Conservation (phyloP, 78 protist species). For the Bodo saltans region DNA sequence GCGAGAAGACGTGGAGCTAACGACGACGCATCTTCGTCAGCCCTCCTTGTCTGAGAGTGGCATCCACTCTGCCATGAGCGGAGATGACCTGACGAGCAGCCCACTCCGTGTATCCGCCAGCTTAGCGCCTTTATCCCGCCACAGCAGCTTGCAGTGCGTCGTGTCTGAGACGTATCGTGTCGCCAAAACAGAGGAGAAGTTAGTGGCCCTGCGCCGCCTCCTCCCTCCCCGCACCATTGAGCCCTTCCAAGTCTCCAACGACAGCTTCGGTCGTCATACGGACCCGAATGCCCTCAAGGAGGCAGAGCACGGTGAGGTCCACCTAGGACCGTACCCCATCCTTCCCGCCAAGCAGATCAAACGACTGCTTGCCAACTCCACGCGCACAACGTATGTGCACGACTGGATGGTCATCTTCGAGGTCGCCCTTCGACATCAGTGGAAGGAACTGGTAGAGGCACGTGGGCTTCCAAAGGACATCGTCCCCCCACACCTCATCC, state of each 20-base stretch:
- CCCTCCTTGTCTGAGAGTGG: background rate
- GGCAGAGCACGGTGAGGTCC: background rate
- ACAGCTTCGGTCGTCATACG: too few relatives aligned
- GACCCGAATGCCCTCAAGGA: too few relatives aligned
- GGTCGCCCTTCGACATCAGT: conserved; percentile 49
- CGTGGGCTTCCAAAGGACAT: background rate
- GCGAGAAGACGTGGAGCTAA: background rate
- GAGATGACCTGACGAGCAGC: background rate
- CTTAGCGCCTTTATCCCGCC: too few relatives aligned
- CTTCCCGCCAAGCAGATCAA: conserved; percentile 46
- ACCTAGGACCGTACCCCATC: conserved; percentile 62
- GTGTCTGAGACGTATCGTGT: background rate
- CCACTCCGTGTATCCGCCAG: background rate
- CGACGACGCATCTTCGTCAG: too few relatives aligned
- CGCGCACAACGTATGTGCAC: conserved; percentile 81
- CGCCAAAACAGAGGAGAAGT: background rate
- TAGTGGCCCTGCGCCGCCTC: background rate
- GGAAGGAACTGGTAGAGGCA: conserved; percentile 38
- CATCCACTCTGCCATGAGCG: background rate
- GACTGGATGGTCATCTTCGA: conserved; percentile 85
- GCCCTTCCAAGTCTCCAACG: background rate
- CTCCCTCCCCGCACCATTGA: background rate
- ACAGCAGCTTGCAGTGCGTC: background rate
- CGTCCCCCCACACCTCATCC: background rate
- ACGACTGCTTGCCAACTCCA: conserved; percentile 67